Evolutionary conservation across 2,329 filamentous ascomycete species (phyloP).

Genomic region (Monilinia fructigena): DNA sequence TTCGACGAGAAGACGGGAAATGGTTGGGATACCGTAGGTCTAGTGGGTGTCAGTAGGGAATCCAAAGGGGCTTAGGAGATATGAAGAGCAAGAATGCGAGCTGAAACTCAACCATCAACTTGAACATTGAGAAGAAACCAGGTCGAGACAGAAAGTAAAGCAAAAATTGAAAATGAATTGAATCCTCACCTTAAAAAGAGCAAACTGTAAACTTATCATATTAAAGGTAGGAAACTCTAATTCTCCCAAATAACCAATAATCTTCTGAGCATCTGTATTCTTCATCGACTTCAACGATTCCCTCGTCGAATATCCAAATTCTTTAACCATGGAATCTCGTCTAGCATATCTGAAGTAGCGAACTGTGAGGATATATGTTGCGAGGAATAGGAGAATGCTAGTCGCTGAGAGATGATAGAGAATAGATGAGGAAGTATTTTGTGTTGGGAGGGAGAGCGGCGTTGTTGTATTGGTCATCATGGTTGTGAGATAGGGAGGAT

Average conservation of each 20-base stretch:
- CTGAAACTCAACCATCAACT: background rate
- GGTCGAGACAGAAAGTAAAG: background rate
- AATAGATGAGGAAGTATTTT: too few relatives aligned
- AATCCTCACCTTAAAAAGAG: constrained; percentile 52
- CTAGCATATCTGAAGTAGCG: constrained; percentile 43
- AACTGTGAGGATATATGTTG: constrained; percentile 14
- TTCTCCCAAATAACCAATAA: constrained; percentile 47
- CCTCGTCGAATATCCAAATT: constrained; percentile 47
- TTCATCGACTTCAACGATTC: constrained; percentile 53
- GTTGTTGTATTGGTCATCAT: constrained; percentile 6
- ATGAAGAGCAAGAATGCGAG: background rate
- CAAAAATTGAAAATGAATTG: constrained; percentile 2
- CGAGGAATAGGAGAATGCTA: background rate
- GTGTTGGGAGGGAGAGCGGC: background rate
- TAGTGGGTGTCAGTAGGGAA: constrained; percentile 30
- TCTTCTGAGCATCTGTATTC: constrained; percentile 51
- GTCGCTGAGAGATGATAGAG: background rate
- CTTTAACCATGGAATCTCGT: constrained; percentile 43
- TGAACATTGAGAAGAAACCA: background rate
- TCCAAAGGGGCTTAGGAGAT: background rate
- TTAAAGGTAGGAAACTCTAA: constrained; percentile 57
- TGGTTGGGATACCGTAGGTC: constrained; percentile 57
- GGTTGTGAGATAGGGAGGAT: background rate
- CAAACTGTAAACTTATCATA: constrained; percentile 54
- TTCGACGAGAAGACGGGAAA: constrained; percentile 49